phyloP scores from a whole-genome alignment of 2,329 filamentous ascomycete species.

The Fusarium incarnatum region DNA sequence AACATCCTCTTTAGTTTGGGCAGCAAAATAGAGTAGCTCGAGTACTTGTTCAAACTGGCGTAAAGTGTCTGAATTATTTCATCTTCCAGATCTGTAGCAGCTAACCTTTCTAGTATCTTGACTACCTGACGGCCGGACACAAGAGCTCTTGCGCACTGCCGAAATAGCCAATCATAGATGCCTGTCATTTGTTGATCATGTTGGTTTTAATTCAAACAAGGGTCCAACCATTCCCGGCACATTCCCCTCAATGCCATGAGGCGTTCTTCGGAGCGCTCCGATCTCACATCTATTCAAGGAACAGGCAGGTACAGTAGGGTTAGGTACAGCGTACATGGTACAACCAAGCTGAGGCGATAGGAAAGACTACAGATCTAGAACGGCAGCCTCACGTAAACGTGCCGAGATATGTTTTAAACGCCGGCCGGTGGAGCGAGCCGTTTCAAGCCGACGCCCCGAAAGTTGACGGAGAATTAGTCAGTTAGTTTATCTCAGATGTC shows the following conservation, averaged over 20 bases:
- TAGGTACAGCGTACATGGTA: background rate
- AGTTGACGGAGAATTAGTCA: background rate
- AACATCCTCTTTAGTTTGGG: background rate
- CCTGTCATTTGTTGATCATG: background rate
- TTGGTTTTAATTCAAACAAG: slow-evolving; percentile 1
- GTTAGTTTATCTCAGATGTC: background rate
- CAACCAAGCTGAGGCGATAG: slow-evolving; percentile 6
- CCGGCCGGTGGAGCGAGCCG: background rate
- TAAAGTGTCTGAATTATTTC: background rate
- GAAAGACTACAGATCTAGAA: background rate
- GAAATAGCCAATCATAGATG: slow-evolving; percentile 3
- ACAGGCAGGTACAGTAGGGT: background rate
- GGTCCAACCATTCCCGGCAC: slow-evolving; percentile 7
- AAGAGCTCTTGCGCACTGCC: background rate
- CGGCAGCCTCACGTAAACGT: slow-evolving; percentile 21
- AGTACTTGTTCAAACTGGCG: too few species aligned
- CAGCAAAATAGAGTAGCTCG: background rate
- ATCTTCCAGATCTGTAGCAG: background rate
- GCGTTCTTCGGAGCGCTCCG: slow-evolving; percentile 29
- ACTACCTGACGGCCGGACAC: background rate
- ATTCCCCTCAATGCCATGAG: slow-evolving; percentile 25
- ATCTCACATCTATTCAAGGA: slow-evolving; percentile 2
- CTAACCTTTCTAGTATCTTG: background rate
- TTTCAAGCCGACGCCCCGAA: slow-evolving; percentile 3
- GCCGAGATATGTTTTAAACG: slow-evolving; percentile 8